Base-by-base conservation (phyloP, 306 rosid species). In the Vigna hirtella region DNA sequence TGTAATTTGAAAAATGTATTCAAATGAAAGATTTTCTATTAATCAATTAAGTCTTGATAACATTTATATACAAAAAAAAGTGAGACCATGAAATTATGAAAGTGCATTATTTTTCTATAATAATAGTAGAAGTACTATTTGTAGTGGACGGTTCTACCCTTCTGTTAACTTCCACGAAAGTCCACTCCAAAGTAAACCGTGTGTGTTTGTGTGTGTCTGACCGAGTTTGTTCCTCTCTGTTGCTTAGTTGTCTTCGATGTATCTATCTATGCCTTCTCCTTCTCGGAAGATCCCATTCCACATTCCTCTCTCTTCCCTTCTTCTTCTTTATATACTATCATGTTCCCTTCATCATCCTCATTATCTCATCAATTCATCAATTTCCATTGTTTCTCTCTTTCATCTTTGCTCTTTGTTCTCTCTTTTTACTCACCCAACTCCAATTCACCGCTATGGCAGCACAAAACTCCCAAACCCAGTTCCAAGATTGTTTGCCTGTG, bases 401-500 rank as follows among this genome's bases (percentile, higher is more conserved):
- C 1, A 2, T 36, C 30, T 56, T 32, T 49, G 4, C 0, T 18
- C 36, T 71, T 16, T 38, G 2, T 36, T 9, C 10, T 40, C 2
- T 40, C 4, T 36, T 77, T 65, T 30, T 50, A 66, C 26, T 66
- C 6, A 65, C 0, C n/a, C 64, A 1, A 26, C 3, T 11, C 9
- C 28, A 55, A 30, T 11, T 52, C 36, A 74, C n/a, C 13, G 47
- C 66, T 51, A 85, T 88, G 94, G 90, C 91, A 40, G 58, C 84
- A 1, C 88, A 78, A 72, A 84, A 80, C 73, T 72, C 85, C 56
- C 82, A 85, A 61, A 8, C 78, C 17, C 82, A 81, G 2, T 93
- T 93, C 87, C 81, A 93, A 68, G 96, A 93, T 74, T 88, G 57
- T 86, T 59, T 90, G 82, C 97, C 96, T 2, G 26, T 83, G 13